Evolutionary conservation across 306 rosid species (phyloP), one percentile per base, ranked within the genome.

Genomic region (Alnus rubra): DNA sequence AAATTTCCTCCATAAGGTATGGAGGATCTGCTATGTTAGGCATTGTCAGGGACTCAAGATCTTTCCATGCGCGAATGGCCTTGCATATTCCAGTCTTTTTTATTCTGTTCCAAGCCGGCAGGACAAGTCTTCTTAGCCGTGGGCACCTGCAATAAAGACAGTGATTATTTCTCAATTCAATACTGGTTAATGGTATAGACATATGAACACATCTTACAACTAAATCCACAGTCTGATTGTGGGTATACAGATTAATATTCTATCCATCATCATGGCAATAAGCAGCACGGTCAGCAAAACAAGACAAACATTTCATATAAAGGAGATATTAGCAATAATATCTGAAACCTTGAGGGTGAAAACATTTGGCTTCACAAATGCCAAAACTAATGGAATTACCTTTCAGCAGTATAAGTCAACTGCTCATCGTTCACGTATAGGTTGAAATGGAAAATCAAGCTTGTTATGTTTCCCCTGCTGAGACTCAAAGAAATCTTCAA

Each of bases 61-160:
- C 84, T 76, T 86, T 90, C 96, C 96, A 92, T 71, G 87, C 75
- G 0, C 82, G 74, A 56, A 89, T 85, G 73, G 97, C 97, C 81
- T 89, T 86, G 86, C 93, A 83, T 83, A 92, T 92, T 86, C 95
- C 97, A 4, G 88, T 76, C 80, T 84, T 92, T 78, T 90, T 92
- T 49, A 90, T 89, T 83, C 90, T 88, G 88, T 92, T 92, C 93
- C 97, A 90, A 74, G 93, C 97, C 2, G 97, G 97, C 81, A 92
- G 75, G 75, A 92, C 97, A 0, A 92, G 93, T 5, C 88, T 84
- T 53, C 78, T 87, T 49, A 88, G 92, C 56, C 0, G 67, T 7
- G 92, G 92, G 77, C 88, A 88, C 87, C 97, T 92, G 80, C 55
- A 71, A 85, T 44, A 81, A 69, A 85, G 73, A 37, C 59, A 78